phyloP scores from a whole-genome alignment of 2,329 filamentous ascomycete species.

The Fusarium udum region DNA sequence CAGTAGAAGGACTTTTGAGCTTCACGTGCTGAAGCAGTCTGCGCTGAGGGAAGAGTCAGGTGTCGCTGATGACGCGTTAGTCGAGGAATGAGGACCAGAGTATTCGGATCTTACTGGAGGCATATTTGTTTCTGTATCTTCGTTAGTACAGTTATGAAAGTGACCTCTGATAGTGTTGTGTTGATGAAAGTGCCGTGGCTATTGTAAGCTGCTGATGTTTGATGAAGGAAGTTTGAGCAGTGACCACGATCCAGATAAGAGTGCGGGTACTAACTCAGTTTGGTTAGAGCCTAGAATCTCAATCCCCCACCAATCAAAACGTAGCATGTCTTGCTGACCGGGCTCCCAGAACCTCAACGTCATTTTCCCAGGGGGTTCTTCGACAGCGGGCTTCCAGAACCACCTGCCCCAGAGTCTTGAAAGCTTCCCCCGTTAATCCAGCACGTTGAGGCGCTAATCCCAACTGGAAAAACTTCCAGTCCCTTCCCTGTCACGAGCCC shows the following conservation, averaged over 20 bases:
- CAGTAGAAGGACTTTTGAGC: conserved; percentile 85
- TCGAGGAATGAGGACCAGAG: conserved; percentile 45
- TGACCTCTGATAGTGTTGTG: too few species aligned
- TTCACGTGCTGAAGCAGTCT: conserved; percentile 74
- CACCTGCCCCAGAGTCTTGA: conserved; percentile 32
- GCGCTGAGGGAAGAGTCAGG: conserved; percentile 66
- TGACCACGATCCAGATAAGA: conserved; percentile 8
- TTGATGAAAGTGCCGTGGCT: background rate
- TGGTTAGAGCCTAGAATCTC: background rate
- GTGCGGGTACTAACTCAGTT: background rate
- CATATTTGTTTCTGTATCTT: conserved; percentile 51
- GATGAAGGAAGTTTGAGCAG: conserved; percentile 18
- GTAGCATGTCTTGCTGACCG: conserved; percentile 35
- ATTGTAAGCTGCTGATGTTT: conserved; percentile 1
- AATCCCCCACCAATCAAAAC: conserved; percentile 29
- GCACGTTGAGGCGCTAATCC: conserved; percentile 43
- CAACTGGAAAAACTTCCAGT: conserved; percentile 31
- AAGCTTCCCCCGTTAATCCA: conserved; percentile 16
- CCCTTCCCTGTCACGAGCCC: conserved; percentile 24
- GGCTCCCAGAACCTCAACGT: conserved; percentile 35
- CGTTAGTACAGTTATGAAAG: background rate
- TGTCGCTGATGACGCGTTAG: conserved; percentile 56
- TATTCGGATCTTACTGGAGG: conserved; percentile 62
- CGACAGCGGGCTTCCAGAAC: conserved; percentile 35
- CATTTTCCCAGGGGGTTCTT: conserved; percentile 32